Evolutionary conservation across 257 asterid genomes (phyloP).

Genomic region (Perilla frutescens): DNA sequence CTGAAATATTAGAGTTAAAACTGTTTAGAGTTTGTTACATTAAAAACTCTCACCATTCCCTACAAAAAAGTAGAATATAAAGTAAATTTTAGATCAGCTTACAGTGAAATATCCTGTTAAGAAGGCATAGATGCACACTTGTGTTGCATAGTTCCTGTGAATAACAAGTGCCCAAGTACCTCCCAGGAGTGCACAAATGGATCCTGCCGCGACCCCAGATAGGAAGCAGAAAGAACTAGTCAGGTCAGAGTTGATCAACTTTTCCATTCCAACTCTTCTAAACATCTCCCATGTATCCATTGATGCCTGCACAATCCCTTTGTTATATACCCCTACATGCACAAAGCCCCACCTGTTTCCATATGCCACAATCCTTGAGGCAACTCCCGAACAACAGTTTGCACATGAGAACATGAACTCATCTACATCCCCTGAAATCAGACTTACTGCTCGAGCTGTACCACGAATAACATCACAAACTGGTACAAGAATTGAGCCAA

Average conservation of each 20-base stretch:
- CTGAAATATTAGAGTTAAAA: conserved; percentile 43
- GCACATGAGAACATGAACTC: conserved; percentile 73
- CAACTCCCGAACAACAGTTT: conserved; percentile 51
- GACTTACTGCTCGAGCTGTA: conserved; percentile 46
- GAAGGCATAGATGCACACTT: conserved; percentile 55
- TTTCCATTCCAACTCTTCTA: conserved; percentile 52
- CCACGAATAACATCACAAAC: conserved; percentile 46
- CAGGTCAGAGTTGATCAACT: conserved; percentile 57
- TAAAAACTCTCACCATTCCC: neutral
- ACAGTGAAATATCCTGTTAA: conserved; percentile 60
- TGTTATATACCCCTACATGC: conserved; percentile 57
- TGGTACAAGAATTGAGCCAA: conserved; percentile 58
- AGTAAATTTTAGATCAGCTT: conserved; percentile 26
- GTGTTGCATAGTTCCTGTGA: conserved; percentile 53
- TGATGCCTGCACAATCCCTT: conserved; percentile 63
- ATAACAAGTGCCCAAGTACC: conserved; percentile 57
- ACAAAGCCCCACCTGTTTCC: conserved; percentile 69
- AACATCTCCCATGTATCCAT: conserved; percentile 63
- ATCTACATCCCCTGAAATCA: conserved; percentile 58
- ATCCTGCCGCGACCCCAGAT: conserved; percentile 60
- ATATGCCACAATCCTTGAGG: conserved; percentile 47
- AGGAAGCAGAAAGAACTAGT: conserved; percentile 71
- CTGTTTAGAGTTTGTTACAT: conserved; percentile 9
- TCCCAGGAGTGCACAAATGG: conserved; percentile 52
- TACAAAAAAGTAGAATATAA: neutral